These are phyloP conservation scores for Euphorbia tirucalli DNA, from an alignment of 345 rosid genomes.

Conservation along the genomic window DNA sequence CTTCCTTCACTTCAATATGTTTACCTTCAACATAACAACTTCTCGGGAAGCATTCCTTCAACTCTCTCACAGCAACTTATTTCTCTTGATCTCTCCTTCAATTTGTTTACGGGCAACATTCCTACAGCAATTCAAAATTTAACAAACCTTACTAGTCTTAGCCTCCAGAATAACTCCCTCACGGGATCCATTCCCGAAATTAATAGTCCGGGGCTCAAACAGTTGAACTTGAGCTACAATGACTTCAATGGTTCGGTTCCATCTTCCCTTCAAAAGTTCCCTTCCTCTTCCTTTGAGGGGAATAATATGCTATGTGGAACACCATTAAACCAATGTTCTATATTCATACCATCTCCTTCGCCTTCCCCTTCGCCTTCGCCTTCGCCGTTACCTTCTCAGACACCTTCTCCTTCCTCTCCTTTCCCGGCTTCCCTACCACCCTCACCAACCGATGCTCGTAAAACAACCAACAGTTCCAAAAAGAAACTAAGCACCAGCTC, in stretches of 20 bases:
- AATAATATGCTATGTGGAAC: slow-evolving; percentile 62
- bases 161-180: slow-evolving; percentile 71
- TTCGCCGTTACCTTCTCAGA: slow-evolving; percentile 24
- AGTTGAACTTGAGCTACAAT: slow-evolving; percentile 78
- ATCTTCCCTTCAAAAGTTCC: slow-evolving; percentile 52
- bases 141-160: slow-evolving; percentile 51
- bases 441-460: slow-evolving; percentile 26
- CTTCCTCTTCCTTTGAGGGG: slow-evolving; percentile 70
- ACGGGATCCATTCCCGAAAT: slow-evolving; percentile 58
- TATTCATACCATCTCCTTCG: slow-evolving; percentile 48
- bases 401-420: slow-evolving; percentile 16
- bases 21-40: slow-evolving; percentile 75
- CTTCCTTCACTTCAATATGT: slow-evolving; percentile 65
- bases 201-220: slow-evolving; percentile 46
- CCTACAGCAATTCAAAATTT: slow-evolving; percentile 51
- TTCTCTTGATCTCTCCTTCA: slow-evolving; percentile 73
- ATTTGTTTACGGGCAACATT: slow-evolving; percentile 62
- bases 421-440: slow-evolving; percentile 25
- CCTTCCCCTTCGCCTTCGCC: slow-evolving; percentile 27
- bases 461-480: slow-evolving; percentile 28
- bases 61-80: slow-evolving; percentile 46
- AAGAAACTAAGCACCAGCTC: slow-evolving; percentile 49
- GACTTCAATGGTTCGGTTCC: slow-evolving; percentile 78
- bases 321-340: slow-evolving; percentile 55
- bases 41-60: slow-evolving; percentile 70